These are phyloP conservation scores for Dendrostoma leiphaemia DNA, from an alignment of 2,329 filamentous ascomycete genomes.

Conservation along the genomic window DNA sequence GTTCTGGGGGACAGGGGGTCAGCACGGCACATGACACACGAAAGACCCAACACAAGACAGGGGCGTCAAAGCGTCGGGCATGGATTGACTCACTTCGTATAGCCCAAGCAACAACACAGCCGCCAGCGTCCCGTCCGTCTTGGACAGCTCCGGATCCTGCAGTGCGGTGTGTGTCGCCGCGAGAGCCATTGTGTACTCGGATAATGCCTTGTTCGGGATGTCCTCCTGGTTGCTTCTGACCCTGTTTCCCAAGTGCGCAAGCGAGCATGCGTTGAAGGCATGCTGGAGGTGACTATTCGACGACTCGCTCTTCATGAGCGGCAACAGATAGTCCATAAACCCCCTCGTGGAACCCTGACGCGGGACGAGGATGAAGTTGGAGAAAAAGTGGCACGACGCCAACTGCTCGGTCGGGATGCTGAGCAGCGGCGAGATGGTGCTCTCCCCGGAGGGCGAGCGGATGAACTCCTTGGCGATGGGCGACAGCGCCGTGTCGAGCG, in stretches of 20 bases:
- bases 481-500: slow-evolving; percentile 15
- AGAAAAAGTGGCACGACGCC: slow-evolving; percentile 58
- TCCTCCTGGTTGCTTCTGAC: slow-evolving; percentile 32
- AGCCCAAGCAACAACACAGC: slow-evolving; percentile 59
- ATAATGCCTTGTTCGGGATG: slow-evolving; percentile 41
- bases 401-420: slow-evolving; percentile 51
- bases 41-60: neutral
- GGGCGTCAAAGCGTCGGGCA: neutral
- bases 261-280: slow-evolving; percentile 58
- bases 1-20: slow-evolving; percentile 28
- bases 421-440: slow-evolving; percentile 33
- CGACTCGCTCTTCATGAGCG: slow-evolving; percentile 47
- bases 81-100: slow-evolving; percentile 47
- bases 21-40: neutral
- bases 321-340: slow-evolving; percentile 58
- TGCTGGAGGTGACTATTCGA: slow-evolving; percentile 47
- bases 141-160: slow-evolving; percentile 45
- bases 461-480: slow-evolving; percentile 22
- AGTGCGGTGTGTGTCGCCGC: slow-evolving; percentile 52
- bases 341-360: slow-evolving; percentile 49
- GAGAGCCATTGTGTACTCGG: slow-evolving; percentile 54
- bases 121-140: slow-evolving; percentile 56
- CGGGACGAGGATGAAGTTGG: slow-evolving; percentile 59
- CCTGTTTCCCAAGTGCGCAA: slow-evolving; percentile 57
- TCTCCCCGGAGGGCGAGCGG: slow-evolving; percentile 22